phyloP scores from a whole-genome alignment of 2,329 filamentous ascomycete species.

The Fusarium tupiense region DNA sequence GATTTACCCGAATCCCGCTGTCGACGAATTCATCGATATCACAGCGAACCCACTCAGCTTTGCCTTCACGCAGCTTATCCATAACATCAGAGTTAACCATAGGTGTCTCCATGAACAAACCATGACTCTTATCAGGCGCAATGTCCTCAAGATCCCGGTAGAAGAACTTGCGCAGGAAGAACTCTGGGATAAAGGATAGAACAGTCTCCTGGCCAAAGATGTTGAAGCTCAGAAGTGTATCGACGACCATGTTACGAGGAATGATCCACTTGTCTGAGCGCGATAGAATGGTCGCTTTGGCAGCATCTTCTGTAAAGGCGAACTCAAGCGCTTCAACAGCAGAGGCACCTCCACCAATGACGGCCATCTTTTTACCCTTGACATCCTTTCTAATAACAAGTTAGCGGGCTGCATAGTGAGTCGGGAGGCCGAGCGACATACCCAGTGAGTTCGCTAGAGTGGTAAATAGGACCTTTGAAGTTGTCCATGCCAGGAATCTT shows the following conservation, averaged over 20 bases:
- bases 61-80: conserved; percentile 75
- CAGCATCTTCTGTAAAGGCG: conserved; percentile 72
- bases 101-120: conserved; percentile 81
- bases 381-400: conserved; percentile 65
- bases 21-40: conserved; percentile 76
- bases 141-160: conserved; percentile 83
- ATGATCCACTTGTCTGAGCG: conserved; percentile 90
- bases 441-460: conserved; percentile 79
- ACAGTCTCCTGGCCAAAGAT: conserved; percentile 81
- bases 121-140: conserved; percentile 71
- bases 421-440: conserved; percentile 29
- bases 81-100: conserved; percentile 90
- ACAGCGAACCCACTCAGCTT: conserved; percentile 82
- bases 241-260: conserved; percentile 79
- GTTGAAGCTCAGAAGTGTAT: conserved; percentile 79
- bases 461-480: conserved; percentile 77
- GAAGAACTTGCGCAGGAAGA: conserved; percentile 79
- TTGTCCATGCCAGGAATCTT: conserved; percentile 74
- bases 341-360: conserved; percentile 83
- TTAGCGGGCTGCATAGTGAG: conserved; percentile 24
- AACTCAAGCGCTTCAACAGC: conserved; percentile 87
- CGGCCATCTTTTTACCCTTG: conserved; percentile 77
- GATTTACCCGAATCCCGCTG: conserved; percentile 75
- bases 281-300: conserved; percentile 76
- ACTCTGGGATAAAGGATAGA: conserved; percentile 82